phyloP scores from a whole-genome alignment of 1,284 basidiomycete genomes.

The Trichosporon ovoides region DNA sequence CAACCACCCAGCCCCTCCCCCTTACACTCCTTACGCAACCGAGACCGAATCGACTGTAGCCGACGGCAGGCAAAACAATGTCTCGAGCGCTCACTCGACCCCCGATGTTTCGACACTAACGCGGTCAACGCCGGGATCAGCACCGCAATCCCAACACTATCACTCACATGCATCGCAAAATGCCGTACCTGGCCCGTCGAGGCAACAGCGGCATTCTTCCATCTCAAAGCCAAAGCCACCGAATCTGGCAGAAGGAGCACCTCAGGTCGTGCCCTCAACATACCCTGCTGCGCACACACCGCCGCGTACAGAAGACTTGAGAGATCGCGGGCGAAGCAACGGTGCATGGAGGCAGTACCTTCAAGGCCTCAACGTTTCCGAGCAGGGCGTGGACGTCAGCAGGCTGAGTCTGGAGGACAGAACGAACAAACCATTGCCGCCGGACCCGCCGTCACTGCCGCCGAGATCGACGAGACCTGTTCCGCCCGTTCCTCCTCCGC shows the following conservation, averaged over 20 bases:
- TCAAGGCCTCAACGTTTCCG: neutral
- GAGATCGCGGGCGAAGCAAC: neutral
- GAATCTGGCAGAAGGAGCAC: neutral
- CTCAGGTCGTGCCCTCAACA: no score
- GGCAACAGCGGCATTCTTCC: neutral
- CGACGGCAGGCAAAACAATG: neutral
- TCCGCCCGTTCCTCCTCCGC: neutral
- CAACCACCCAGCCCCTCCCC: neutral
- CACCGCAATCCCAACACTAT: no score
- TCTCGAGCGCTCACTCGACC: neutral
- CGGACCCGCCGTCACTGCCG: neutral
- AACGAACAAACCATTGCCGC: neutral
- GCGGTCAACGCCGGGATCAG: neutral
- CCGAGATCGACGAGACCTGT: neutral
- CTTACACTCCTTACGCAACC: neutral
- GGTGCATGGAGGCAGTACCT: neutral
- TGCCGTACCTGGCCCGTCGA: neutral
- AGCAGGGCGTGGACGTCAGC: neutral
- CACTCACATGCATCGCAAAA: neutral
- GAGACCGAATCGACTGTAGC: neutral
- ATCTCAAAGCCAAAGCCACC: neutral
- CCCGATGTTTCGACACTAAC: no score
- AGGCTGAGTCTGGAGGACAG: neutral
- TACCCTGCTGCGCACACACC: neutral
- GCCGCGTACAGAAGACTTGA: neutral